Evolutionary conservation across 2,329 filamentous ascomycete genomes (phyloP), one percentile per base, ranked within the genome.

Genomic region (Neonectria coccinea): DNA sequence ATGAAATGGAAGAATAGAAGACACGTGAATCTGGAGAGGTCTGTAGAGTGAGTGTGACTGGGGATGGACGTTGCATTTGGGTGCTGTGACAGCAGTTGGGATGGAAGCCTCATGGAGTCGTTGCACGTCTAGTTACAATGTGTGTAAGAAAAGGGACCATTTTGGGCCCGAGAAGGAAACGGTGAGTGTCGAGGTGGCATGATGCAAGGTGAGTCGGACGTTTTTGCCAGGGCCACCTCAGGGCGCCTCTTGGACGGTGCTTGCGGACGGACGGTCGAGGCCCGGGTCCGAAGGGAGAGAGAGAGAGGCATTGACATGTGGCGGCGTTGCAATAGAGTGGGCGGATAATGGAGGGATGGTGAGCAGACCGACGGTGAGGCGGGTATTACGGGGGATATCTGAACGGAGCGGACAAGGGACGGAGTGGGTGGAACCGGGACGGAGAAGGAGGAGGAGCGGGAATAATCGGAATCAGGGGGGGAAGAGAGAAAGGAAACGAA

Each of bases 321-420:
- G 36, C 50, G 31, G 66, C 45, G 59, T 55, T 55, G 44, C 48
- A 20, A 36, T 33, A 56, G 31, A 63, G 59, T 67, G 62, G 59
- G 54, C 53, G 64, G 57, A 57, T 29, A 47, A 59, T 51, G 33
- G 56, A 64, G 42, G 59, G 42, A 62, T 62, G 65, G 56, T 70
- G 63, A 61, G 66, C 66, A 73, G 68, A 69, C 69, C 64, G 69
- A 73, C 61, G 65, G 64, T 69, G 60, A 69, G 47, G 64, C 59
- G 57, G 47, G 48, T 25, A 48, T 27, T 27, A 12, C 3, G n/a
- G 33, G 12, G 42, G 55, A 57, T 14, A 18, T 18, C 18, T 57
- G 47, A 65, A 57, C 52, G 58, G 51, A 56, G 51, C 25, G 33
- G 48, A 56, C 54, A 39, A 59, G 41, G 51, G 48, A 56, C 50